Conservation (phyloP, 2,329 filamentous ascomycete species). For the Neofusicoccum ribis region DNA sequence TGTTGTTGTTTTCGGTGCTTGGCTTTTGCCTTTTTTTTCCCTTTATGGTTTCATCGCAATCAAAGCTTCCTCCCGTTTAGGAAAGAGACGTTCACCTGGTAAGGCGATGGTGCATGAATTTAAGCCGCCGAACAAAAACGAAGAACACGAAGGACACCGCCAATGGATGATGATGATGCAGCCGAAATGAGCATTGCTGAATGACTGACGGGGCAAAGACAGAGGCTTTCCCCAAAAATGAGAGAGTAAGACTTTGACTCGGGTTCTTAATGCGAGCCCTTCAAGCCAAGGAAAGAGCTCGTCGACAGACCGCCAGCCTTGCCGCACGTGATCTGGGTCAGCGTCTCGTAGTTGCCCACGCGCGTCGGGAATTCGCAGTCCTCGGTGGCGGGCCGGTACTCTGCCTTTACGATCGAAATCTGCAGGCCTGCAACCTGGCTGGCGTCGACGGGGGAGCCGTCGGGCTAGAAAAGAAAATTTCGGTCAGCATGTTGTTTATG, state of each 20-base stretch:
- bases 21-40: too few relatives aligned
- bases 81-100: too few relatives aligned
- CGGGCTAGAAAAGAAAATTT: constrained; percentile 29
- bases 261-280: background rate
- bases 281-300: background rate
- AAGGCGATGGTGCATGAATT: too few relatives aligned
- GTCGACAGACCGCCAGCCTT: constrained; percentile 24
- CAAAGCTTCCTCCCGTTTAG: too few relatives aligned
- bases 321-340: constrained; percentile 27
- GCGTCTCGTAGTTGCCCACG: constrained; percentile 32
- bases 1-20: too few relatives aligned
- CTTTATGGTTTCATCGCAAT: too few relatives aligned
- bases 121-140: too few relatives aligned
- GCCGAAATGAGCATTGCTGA: too few relatives aligned
- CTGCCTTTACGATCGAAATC: constrained; percentile 41
- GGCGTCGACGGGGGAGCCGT: constrained; percentile 36
- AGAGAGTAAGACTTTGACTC: background rate
- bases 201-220: too few relatives aligned
- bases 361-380: constrained; percentile 39
- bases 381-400: constrained; percentile 38
- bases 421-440: constrained; percentile 39
- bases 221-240: too few relatives aligned
- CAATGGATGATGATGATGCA: too few relatives aligned
- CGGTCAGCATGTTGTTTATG: background rate
- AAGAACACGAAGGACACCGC: too few relatives aligned